Evolutionary conservation across 1,139 yeast species (phyloP), one percentile per base, ranked within the genome.

Genomic region (Torulaspora globosa): DNA sequence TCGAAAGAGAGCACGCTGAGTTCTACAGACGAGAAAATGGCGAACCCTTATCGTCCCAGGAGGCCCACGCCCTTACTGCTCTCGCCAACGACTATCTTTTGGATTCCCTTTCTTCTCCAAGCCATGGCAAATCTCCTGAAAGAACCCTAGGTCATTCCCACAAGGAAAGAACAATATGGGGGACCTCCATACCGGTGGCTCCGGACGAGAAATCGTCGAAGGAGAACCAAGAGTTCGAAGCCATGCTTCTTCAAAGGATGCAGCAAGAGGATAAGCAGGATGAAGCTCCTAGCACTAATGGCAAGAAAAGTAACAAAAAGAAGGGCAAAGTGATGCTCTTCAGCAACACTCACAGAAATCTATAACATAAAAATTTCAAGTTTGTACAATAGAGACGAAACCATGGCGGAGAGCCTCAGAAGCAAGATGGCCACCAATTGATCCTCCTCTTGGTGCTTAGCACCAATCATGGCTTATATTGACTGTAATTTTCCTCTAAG

Each of bases 1-100:
- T 82, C 49, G 95, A 88, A 56, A 61, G 70, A 34, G 74, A 74
- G 49, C 77, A 79, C 0, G 66, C 75, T 38, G 73, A 78, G 46
- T 83, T 82, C 55, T 82, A 73, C 57, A 75, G 75, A 46, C 62
- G 74, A 19, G 88, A 82, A 56, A 82, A 81, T 57, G 74, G 69
- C 16, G 59, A 59, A 3, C 12, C 34, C 6, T 36, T 18, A 12
- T n/a, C 36, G 16, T 19, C 31, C 3, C 43, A 36, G 24, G 43
- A 32, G 10, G 21, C 31, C 23, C 35, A 37, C 31, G 35, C 36
- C 10, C 16, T 21, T 16, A 30, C 39, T 26, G 32, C 39, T 26
- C 27, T 21, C 16, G 19, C 14, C 5, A 26, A 41, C 24, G 43
- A 47, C 26, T 48, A 33, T 21, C 34, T 31, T 14, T 40, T 49